These are phyloP conservation scores for Chalaropsis ovoidea DNA, from an alignment of 2,329 filamentous ascomycete species.

Conservation along the genomic window DNA sequence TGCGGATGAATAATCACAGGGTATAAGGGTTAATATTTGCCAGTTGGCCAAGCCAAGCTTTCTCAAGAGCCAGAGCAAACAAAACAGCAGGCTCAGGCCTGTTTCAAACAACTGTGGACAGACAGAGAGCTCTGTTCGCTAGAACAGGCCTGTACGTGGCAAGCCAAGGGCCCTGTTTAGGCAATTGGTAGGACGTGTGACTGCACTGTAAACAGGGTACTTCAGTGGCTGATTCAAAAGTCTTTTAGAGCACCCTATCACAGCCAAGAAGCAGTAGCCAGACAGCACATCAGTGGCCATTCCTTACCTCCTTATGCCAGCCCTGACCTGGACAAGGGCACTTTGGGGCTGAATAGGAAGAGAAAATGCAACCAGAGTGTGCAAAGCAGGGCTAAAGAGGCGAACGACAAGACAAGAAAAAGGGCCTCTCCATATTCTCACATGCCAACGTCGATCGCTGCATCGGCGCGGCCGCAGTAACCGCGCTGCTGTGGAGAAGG, in stretches of 20 bases:
- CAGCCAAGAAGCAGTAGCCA: not conserved
- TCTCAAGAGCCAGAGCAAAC: not conserved
- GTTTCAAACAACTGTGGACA: no score
- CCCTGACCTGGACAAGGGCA: not conserved
- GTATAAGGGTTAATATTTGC: no score
- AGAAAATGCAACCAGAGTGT: no score
- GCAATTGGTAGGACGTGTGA: not conserved
- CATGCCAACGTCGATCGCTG: not conserved
- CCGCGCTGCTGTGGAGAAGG: not conserved
- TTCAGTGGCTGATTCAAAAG: not conserved
- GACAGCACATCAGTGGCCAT: not conserved
- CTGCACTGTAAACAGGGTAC: not conserved
- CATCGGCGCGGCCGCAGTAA: conserved; percentile 3
- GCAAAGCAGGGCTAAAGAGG: no score
- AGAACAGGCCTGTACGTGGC: not conserved
- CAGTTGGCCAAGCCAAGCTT: no score
- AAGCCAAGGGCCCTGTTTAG: not conserved
- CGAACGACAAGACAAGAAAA: not conserved
- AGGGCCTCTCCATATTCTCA: not conserved
- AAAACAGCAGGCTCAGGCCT: not conserved
- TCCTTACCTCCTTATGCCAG: not conserved
- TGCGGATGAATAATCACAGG: not conserved
- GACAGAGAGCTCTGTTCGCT: not conserved
- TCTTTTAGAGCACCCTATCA: not conserved
- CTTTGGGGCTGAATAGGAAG: not conserved